Evolutionary conservation across 441 rosid species (phyloP).

Genomic region (Populus hybrid): DNA sequence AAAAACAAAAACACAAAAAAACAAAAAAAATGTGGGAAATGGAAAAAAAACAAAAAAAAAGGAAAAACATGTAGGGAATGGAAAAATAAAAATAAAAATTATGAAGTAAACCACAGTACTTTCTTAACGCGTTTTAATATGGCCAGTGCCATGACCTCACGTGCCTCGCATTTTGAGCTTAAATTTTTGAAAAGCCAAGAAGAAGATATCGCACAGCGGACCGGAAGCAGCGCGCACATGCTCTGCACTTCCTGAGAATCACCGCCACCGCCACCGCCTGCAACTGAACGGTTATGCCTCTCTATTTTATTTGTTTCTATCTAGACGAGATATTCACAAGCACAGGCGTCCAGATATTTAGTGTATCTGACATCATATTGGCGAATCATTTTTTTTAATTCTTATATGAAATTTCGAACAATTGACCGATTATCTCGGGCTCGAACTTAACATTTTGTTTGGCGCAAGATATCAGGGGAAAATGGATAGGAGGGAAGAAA

Average conservation of each 20-base stretch:
- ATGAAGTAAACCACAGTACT: too few relatives aligned
- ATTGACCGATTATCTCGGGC: background rate
- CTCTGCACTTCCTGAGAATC: background rate
- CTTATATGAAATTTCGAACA: background rate
- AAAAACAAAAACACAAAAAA: too few relatives aligned
- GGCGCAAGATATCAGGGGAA: background rate
- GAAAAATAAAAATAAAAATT: too few relatives aligned
- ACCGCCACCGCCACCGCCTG: background rate
- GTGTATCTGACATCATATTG: background rate
- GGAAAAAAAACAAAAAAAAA: too few relatives aligned
- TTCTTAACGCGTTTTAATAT: too few relatives aligned
- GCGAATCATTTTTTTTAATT: background rate
- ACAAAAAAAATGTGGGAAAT: too few relatives aligned
- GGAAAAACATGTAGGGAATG: too few relatives aligned
- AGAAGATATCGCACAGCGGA: background rate
- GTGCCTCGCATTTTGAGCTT: background rate
- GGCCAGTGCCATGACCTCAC: background rate
- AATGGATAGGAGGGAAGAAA: background rate
- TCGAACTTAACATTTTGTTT: background rate
- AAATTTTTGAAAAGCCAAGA: background rate
- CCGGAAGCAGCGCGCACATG: background rate
- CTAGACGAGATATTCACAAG: background rate
- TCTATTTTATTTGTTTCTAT: background rate
- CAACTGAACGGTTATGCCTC: background rate
- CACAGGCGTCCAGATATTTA: background rate